Evolutionary conservation across 2,329 filamentous ascomycete genomes (phyloP).

Genomic region (Ceratocystis cubensis): DNA sequence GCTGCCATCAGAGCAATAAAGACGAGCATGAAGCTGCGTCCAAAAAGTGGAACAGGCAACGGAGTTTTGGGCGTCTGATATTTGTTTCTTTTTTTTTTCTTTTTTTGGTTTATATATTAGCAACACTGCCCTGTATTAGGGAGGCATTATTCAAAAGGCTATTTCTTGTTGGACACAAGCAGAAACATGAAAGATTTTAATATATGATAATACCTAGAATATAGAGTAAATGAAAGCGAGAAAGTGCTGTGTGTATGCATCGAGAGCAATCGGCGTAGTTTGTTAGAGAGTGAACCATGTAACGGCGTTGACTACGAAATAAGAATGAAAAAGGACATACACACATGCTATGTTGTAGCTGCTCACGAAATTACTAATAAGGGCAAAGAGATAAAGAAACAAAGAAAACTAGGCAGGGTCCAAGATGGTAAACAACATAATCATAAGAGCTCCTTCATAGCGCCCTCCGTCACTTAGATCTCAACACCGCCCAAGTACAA

Average conservation of each 20-base stretch:
- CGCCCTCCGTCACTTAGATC: background rate
- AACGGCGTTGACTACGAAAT: too few relatives aligned
- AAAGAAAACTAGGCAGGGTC: too few relatives aligned
- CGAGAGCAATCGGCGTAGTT: background rate
- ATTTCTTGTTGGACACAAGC: background rate
- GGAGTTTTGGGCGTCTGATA: conserved; percentile 6
- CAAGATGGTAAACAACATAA: background rate
- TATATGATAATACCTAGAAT: background rate
- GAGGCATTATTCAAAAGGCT: background rate
- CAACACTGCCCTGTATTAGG: conserved; percentile 25
- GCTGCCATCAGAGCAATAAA: conserved; percentile 27
- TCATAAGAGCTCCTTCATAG: background rate
- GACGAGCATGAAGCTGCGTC: background rate
- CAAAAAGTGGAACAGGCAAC: background rate
- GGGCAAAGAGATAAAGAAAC: too few relatives aligned
- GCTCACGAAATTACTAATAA: too few relatives aligned
- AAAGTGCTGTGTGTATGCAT: background rate
- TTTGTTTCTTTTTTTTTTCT: background rate
- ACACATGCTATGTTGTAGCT: too few relatives aligned
- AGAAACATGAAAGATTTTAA: background rate
- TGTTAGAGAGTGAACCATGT: too few relatives aligned
- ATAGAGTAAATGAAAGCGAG: background rate
- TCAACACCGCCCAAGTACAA: conserved; percentile 5
- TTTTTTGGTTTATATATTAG: background rate
- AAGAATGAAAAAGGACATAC: too few relatives aligned